A percentile compares a stretch with the other conserved stretches of the same genome.
phyloP scores from a whole-genome alignment of 2,329 filamentous ascomycete species.

The Celoporthe dispersa region DNA sequence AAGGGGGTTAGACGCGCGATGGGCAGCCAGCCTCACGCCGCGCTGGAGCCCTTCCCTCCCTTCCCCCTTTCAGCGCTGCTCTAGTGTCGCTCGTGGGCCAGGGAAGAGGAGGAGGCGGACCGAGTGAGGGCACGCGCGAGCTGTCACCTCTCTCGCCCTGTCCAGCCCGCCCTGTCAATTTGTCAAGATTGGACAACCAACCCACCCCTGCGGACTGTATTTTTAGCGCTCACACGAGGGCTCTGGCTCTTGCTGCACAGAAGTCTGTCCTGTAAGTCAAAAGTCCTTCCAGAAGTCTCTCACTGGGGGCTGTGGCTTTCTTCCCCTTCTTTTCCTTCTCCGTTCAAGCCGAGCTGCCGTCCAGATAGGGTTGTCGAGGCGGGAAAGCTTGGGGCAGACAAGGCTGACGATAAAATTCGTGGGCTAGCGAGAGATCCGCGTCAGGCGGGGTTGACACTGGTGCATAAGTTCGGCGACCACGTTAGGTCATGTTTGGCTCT shows the following conservation, averaged over 20 bases:
- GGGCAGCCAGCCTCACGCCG: background rate
- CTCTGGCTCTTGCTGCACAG: background rate
- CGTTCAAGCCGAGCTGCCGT: background rate
- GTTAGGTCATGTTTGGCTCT: background rate
- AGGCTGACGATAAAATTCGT: background rate
- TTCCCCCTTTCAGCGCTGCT: background rate
- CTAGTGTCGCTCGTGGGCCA: background rate
- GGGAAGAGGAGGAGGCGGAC: background rate
- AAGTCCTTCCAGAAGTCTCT: conserved; percentile 17
- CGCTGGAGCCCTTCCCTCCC: too few relatives aligned
- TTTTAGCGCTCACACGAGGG: background rate
- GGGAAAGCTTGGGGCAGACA: background rate
- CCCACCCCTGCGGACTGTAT: background rate
- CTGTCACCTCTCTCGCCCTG: background rate
- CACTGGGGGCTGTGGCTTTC: background rate
- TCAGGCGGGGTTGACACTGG: background rate
- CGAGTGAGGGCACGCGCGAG: background rate
- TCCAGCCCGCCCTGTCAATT: background rate
- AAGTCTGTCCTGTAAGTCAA: background rate
- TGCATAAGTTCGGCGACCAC: background rate
- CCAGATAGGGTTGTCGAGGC: background rate
- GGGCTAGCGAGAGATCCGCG: background rate
- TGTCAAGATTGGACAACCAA: background rate
- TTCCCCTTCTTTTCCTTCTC: too few relatives aligned
- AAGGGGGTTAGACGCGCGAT: background rate